Evolutionary conservation across 345 rosid species (phyloP).

Genomic region (Dipteronia sinensis): DNA sequence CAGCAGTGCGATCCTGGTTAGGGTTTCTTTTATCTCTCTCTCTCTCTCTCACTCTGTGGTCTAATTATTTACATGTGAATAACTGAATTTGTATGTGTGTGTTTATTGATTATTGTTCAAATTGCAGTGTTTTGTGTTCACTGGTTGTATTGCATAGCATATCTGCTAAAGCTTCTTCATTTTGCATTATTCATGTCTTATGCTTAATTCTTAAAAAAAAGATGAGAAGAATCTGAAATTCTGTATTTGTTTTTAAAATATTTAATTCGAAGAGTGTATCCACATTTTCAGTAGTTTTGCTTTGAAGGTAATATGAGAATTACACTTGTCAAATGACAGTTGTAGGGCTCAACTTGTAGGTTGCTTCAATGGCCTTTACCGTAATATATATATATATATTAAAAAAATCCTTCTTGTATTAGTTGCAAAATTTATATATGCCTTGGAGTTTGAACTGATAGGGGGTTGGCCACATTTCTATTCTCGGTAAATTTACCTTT

Average conservation of each 20-base stretch:
- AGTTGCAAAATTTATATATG: too few relatives aligned
- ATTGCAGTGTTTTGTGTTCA: neutral
- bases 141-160: neutral
- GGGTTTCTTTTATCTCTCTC: conserved; percentile 28
- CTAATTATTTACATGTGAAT: neutral
- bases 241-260: neutral
- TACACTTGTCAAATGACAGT: neutral
- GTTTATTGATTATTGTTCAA: neutral
- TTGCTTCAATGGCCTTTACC: neutral
- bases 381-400: too few relatives aligned
- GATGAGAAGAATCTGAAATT: neutral
- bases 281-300: too few relatives aligned
- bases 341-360: neutral
- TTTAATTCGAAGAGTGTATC: neutral
- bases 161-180: neutral
- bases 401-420: too few relatives aligned
- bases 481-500: neutral
- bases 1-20: conserved; percentile 88
- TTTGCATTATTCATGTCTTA: neutral
- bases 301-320: neutral
- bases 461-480: too few relatives aligned
- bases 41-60: neutral
- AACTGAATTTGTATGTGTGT: neutral
- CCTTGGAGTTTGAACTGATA: too few relatives aligned
- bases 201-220: neutral